Conservation (phyloP, 2,329 filamentous ascomycete genomes). For the Sclerotinia subarctica region DNA sequence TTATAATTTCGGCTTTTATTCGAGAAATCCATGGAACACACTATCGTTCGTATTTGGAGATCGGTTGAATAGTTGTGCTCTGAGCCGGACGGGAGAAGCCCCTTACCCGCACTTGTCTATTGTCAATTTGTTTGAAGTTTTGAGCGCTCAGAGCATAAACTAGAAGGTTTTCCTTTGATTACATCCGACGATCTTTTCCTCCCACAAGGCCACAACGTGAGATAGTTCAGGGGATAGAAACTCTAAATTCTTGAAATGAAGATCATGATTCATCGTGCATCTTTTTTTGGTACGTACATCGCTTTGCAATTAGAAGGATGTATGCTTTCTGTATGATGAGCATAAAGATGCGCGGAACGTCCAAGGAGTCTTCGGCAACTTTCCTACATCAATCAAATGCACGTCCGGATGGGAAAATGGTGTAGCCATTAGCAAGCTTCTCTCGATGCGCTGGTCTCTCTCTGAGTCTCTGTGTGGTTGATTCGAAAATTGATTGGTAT, state of each 20-base stretch:
- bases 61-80: no score
- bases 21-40: neutral
- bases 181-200: constrained; percentile 10
- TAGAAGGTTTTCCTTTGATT: neutral
- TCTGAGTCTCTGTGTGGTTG: constrained; percentile 18
- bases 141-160: neutral
- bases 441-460: constrained; percentile 17
- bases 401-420: neutral
- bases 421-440: neutral
- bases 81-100: neutral
- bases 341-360: neutral
- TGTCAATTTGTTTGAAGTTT: neutral
- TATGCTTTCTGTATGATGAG: constrained; percentile 1
- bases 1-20: neutral
- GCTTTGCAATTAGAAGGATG: neutral
- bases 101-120: constrained; percentile 1
- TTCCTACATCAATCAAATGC: constrained; percentile 1
- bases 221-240: constrained; percentile 13
- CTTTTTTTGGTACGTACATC: neutral
- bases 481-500: constrained; percentile 17
- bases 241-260: constrained; percentile 9
- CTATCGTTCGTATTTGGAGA: neutral
- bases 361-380: neutral
- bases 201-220: neutral
- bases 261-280: constrained; percentile 8